A percentile compares a stretch with the other conserved stretches of the same genome.
These are phyloP conservation scores for Coccomyxa sp. DNA, from an alignment of 139 green algal species.

Conservation along the genomic window DNA sequence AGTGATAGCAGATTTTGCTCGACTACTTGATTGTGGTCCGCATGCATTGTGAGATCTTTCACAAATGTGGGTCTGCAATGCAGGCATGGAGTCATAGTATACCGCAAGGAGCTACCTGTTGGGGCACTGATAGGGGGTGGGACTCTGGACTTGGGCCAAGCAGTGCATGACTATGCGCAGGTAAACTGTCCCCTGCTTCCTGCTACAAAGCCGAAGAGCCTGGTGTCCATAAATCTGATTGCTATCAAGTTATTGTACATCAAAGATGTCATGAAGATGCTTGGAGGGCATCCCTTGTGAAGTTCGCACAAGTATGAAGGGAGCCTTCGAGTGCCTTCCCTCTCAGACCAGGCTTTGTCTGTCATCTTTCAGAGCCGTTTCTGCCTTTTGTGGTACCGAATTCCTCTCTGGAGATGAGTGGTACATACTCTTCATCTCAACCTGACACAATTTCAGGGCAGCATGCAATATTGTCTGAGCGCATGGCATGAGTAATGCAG, in stretches of 20 bases:
- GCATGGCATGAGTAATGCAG: no score
- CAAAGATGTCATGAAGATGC: background rate
- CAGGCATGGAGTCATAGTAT: conserved; percentile 48
- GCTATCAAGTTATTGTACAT: background rate
- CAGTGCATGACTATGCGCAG: conserved; percentile 36
- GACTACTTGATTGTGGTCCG: background rate
- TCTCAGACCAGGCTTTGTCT: background rate
- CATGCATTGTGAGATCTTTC: background rate
- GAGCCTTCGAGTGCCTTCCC: background rate
- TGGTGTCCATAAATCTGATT: no score
- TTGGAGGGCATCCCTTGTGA: background rate
- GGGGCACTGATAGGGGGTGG: background rate
- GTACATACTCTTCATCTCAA: no score
- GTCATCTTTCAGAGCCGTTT: no score
- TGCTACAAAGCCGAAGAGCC: no score
- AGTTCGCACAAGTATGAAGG: background rate
- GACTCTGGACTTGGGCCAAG: conserved; percentile 16
- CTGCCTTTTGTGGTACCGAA: no score
- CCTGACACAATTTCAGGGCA: no score
- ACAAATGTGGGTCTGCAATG: background rate
- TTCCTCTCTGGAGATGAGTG: no score
- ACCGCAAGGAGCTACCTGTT: conserved; percentile 17
- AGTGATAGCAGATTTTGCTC: background rate
- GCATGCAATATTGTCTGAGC: no score
- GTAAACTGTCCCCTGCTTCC: no score